Percentiles rank a stretch among this genome's conserved stretches.
Evolutionary conservation across 257 asterid species (phyloP).

Genomic region (Nyctanthes arbortristis): DNA sequence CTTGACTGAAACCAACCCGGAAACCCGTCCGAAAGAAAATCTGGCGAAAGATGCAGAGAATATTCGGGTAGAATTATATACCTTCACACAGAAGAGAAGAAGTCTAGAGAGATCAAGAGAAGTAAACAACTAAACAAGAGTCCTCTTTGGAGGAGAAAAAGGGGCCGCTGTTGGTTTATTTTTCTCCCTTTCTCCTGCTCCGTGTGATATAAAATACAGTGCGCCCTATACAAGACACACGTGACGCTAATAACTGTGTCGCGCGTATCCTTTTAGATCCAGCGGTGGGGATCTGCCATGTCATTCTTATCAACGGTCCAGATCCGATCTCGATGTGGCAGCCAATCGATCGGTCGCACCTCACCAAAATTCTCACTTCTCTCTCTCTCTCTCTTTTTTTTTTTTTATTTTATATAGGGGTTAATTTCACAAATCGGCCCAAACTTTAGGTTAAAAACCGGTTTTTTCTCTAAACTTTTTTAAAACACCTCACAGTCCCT

Average conservation of each 20-base stretch:
- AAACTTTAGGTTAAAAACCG: too few species aligned
- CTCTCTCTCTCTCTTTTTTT: not conserved
- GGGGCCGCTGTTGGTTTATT: constrained; percentile 22
- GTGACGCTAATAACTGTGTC: constrained; percentile 32
- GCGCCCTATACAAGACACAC: constrained; percentile 22
- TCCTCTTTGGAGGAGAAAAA: constrained; percentile 19
- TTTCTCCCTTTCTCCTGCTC: constrained; percentile 5
- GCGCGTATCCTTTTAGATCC: constrained; percentile 42
- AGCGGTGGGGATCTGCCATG: constrained; percentile 27
- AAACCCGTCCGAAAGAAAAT: constrained; percentile 18
- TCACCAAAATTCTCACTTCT: not conserved
- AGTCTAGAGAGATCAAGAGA: constrained; percentile 23
- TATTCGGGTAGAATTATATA: constrained; percentile 11
- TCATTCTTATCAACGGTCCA: constrained; percentile 26
- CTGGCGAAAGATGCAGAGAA: constrained; percentile 17
- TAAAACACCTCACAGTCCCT: too few species aligned
- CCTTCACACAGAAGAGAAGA: constrained; percentile 26
- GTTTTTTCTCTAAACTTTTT: too few species aligned
- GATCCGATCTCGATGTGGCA: constrained; percentile 13
- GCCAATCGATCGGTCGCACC: not conserved
- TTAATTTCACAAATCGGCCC: too few species aligned
- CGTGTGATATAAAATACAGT: constrained; percentile 28
- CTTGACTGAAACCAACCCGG: constrained; percentile 24
- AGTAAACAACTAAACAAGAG: constrained; percentile 4
- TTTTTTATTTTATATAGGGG: not conserved